These are phyloP conservation scores for Microsporum audouinii DNA, from an alignment of 2,329 filamentous ascomycete species.

Conservation along the genomic window DNA sequence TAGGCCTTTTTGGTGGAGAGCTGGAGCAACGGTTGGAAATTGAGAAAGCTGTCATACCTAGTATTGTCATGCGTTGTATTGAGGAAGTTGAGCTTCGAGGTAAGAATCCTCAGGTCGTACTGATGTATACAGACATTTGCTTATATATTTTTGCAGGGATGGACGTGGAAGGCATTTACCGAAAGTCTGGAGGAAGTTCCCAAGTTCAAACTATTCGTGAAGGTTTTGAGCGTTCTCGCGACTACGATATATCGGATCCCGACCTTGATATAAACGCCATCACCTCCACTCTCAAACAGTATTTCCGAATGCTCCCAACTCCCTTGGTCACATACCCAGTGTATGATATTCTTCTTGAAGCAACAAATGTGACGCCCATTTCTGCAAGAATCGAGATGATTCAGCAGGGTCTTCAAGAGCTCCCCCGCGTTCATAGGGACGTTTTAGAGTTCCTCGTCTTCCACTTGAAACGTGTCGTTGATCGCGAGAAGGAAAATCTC, in stretches of 20 bases:
- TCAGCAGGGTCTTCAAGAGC: conserved; percentile 59
- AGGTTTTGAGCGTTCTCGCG: conserved; percentile 67
- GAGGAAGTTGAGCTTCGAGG: conserved; percentile 91
- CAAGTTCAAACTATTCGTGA: conserved; percentile 84
- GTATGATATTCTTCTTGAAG: conserved; percentile 76
- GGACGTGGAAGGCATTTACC: conserved; percentile 95
- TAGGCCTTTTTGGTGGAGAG: conserved; percentile 76
- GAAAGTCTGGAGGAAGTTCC: conserved; percentile 87
- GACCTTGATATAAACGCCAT: conserved; percentile 92
- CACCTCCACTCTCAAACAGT: conserved; percentile 91
- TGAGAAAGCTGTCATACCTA: conserved; percentile 80
- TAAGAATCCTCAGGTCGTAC: conserved; percentile 16
- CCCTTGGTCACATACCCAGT: conserved; percentile 86
- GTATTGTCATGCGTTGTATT: conserved; percentile 84
- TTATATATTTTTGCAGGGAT: conserved; percentile 42
- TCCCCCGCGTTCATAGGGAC: conserved; percentile 75
- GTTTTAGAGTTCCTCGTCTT: conserved; percentile 89
- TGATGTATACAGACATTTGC: neutral
- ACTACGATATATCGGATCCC: conserved; percentile 87
- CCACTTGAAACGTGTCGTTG: conserved; percentile 78
- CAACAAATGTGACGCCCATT: conserved; percentile 50
- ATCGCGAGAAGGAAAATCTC: conserved; percentile 71
- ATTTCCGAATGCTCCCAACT: conserved; percentile 83
- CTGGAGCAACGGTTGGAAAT: conserved; percentile 73
- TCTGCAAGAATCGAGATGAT: conserved; percentile 60